Evolutionary conservation across 164 flowering plant species (phyloP).

Genomic region (Liriodendron chinense): DNA sequence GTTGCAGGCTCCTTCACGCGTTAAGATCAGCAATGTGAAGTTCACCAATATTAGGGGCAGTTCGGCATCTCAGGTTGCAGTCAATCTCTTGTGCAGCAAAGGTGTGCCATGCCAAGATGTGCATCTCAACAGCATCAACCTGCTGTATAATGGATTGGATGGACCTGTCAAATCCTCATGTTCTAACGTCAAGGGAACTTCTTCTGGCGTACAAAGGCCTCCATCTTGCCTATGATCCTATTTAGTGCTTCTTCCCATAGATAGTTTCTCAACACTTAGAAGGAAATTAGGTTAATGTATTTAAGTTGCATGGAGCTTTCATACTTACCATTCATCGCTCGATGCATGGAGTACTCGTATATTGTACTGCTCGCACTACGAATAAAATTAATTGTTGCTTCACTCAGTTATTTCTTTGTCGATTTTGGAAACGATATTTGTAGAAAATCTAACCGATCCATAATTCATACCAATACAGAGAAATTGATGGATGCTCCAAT

Average conservation of each 20-base stretch:
- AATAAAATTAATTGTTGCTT: no score
- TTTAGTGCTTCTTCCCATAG: neutral
- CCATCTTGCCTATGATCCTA: slow-evolving; percentile 6
- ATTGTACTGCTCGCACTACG: no score
- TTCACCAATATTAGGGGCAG: slow-evolving; percentile 26
- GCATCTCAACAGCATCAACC: slow-evolving; percentile 19
- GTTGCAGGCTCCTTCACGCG: slow-evolving; percentile 20
- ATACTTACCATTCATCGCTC: no score
- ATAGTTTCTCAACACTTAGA: no score
- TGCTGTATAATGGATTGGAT: slow-evolving; percentile 16
- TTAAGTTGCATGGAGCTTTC: no score
- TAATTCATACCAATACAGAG: no score
- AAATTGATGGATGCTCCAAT: no score
- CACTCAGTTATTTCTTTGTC: no score
- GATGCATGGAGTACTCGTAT: no score
- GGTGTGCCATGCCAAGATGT: slow-evolving; percentile 21
- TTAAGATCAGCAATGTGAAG: slow-evolving; percentile 19
- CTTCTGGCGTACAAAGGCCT: slow-evolving; percentile 9
- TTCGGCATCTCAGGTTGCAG: slow-evolving; percentile 15
- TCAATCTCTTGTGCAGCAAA: slow-evolving; percentile 25
- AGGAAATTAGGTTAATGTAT: no score
- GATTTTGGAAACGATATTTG: no score
- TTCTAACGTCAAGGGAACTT: slow-evolving; percentile 22
- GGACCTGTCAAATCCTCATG: slow-evolving; percentile 32
- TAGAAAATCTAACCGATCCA: no score